Evolutionary conservation across 176 grass and related monocot genomes (phyloP).

Genomic region (Poa annua): DNA sequence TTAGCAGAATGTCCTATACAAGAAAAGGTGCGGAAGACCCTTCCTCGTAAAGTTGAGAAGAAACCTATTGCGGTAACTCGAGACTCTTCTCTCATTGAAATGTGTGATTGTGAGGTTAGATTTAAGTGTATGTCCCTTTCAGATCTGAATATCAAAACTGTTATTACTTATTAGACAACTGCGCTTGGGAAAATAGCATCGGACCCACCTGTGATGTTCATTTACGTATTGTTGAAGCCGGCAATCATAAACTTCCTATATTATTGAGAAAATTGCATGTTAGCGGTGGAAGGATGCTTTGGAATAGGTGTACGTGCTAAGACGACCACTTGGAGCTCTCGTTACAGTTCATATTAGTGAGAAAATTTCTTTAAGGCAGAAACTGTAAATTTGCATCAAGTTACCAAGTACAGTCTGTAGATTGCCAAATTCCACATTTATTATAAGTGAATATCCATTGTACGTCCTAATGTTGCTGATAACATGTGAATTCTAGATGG

Average conservation of each 20-base stretch:
- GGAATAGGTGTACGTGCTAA: background rate
- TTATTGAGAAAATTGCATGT: background rate
- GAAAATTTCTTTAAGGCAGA: constrained; percentile 6
- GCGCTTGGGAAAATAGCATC: constrained; percentile 21
- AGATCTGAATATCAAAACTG: background rate
- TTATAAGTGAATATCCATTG: background rate
- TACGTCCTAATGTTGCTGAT: background rate
- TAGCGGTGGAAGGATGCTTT: constrained; percentile 21
- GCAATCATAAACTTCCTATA: background rate
- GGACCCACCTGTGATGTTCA: background rate
- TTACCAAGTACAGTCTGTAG: background rate
- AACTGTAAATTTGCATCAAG: background rate
- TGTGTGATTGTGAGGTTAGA: background rate
- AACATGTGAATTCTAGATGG: background rate
- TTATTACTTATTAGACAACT: constrained; percentile 16
- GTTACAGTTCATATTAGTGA: constrained; percentile 9
- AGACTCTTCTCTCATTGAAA: constrained; percentile 1
- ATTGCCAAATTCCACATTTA: background rate
- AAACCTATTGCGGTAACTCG: constrained; percentile 54
- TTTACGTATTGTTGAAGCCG: constrained; percentile 17
- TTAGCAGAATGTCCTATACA: constrained; percentile 50
- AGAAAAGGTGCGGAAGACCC: constrained; percentile 64
- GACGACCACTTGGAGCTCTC: background rate
- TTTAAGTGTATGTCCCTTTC: background rate
- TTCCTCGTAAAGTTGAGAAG: constrained; percentile 70